These are phyloP conservation scores for Diaporthe velutina DNA, from an alignment of 2,329 filamentous ascomycete genomes.

Conservation along the genomic window DNA sequence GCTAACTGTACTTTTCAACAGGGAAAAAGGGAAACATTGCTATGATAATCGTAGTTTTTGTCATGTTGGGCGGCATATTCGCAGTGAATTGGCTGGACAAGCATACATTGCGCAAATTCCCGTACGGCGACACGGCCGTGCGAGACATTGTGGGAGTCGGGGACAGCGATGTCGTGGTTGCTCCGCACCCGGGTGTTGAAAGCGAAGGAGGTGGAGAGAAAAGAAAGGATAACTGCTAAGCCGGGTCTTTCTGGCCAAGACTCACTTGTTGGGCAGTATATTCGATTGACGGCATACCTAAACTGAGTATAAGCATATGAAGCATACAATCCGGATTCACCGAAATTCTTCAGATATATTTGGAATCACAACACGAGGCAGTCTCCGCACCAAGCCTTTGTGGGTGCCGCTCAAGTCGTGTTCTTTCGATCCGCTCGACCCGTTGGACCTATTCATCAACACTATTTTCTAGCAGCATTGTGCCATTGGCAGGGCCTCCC, in stretches of 20 bases:
- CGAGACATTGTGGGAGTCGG: slow-evolving; percentile 15
- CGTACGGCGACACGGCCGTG: slow-evolving; percentile 18
- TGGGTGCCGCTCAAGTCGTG: background rate
- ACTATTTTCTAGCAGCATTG: background rate
- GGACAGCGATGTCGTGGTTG: slow-evolving; percentile 6
- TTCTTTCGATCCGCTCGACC: background rate
- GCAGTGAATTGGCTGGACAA: slow-evolving; percentile 20
- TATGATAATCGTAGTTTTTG: slow-evolving; percentile 8
- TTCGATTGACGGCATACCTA: background rate
- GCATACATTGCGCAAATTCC: slow-evolving; percentile 8
- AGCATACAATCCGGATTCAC: background rate
- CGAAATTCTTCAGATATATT: background rate
- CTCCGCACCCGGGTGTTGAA: background rate
- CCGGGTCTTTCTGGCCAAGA: background rate
- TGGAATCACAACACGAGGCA: background rate
- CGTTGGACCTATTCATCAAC: background rate
- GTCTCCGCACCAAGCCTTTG: too few species aligned
- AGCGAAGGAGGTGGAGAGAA: background rate
- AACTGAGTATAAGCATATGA: background rate
- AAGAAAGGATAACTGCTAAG: background rate
- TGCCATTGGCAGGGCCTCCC: background rate
- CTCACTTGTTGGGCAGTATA: background rate
- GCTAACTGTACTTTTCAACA: background rate
- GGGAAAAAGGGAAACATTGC: slow-evolving; percentile 26
- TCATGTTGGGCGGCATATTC: slow-evolving; percentile 7